A percentile compares a stretch with the other conserved stretches of the same genome.
phyloP scores from a whole-genome alignment of 768 basidiomycete genomes.

The Obba rivulosa region DNA sequence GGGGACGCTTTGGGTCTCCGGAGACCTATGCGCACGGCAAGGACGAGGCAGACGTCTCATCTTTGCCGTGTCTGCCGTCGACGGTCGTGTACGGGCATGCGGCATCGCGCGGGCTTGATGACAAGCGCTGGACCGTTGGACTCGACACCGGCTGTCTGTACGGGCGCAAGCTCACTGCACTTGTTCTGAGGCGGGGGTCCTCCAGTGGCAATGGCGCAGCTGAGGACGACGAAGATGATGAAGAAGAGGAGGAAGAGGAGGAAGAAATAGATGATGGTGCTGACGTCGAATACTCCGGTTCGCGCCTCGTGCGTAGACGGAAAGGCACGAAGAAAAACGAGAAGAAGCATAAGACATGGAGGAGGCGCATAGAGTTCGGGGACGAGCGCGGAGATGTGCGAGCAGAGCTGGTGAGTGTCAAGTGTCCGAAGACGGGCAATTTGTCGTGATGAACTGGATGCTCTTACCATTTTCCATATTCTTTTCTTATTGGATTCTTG shows the following conservation, averaged over 20 bases:
- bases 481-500: too few relatives aligned
- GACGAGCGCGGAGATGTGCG: slow-evolving; percentile 40
- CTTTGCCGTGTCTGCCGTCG: slow-evolving; percentile 60
- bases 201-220: not conserved
- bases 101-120: slow-evolving; percentile 72
- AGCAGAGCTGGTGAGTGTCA: slow-evolving; percentile 42
- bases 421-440: slow-evolving; percentile 15
- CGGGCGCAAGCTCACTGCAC: slow-evolving; percentile 55
- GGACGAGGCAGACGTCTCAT: slow-evolving; percentile 17
- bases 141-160: slow-evolving; percentile 86
- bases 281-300: slow-evolving; percentile 11
- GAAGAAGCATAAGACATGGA: slow-evolving; percentile 20
- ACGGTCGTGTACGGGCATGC: slow-evolving; percentile 88
- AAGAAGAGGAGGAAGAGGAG: slow-evolving; percentile 20
- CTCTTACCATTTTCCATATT: too few relatives aligned
- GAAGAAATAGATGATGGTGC: slow-evolving; percentile 18
- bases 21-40: slow-evolving; percentile 7
- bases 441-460: not conserved
- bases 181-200: slow-evolving; percentile 43
- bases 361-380: slow-evolving; percentile 46
- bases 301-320: not conserved
- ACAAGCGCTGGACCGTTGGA: slow-evolving; percentile 80
- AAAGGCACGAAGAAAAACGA: slow-evolving; percentile 9
- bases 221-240: slow-evolving; percentile 3
- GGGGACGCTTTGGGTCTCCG: not conserved